Evolutionary conservation across 805 yeast genomes (phyloP).

Genomic region (Myxozyma kluyveri): DNA sequence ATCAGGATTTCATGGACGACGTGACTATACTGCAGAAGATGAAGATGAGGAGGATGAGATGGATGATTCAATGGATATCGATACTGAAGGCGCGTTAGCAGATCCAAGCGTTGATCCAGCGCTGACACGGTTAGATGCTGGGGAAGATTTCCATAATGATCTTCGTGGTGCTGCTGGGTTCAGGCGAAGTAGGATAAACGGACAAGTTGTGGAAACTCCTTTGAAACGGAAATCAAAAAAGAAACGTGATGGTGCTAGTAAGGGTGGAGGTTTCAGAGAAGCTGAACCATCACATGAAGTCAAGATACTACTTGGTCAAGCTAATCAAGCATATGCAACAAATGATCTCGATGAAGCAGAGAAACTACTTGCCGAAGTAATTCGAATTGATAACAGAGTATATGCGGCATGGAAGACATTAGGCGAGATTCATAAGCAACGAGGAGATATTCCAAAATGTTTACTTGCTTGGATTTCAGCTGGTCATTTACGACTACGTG

Average conservation of each 20-base stretch:
- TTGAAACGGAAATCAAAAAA: slow-evolving; percentile 3
- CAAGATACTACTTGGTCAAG: slow-evolving; percentile 59
- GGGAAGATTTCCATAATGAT: slow-evolving; percentile 7
- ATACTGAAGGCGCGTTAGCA: background rate
- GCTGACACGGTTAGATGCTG: slow-evolving; percentile 4
- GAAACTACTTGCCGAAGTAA: slow-evolving; percentile 49
- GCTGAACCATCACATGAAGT: slow-evolving; percentile 57
- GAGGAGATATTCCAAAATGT: slow-evolving; percentile 66
- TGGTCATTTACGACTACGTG: slow-evolving; percentile 72
- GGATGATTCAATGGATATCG: background rate
- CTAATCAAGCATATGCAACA: slow-evolving; percentile 76
- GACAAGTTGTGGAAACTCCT: background rate
- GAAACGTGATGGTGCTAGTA: no score
- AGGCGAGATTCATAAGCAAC: slow-evolving; percentile 75
- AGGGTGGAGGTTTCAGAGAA: slow-evolving; percentile 13
- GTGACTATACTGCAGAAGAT: slow-evolving; percentile 33
- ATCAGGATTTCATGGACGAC: slow-evolving; percentile 30
- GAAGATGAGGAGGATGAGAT: slow-evolving; percentile 13
- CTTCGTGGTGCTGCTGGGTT: slow-evolving; percentile 21
- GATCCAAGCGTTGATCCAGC: slow-evolving; percentile 8
- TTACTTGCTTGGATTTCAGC: slow-evolving; percentile 80
- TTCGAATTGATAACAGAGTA: slow-evolving; percentile 72
- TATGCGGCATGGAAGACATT: slow-evolving; percentile 82
- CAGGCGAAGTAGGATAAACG: background rate
- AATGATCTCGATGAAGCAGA: slow-evolving; percentile 46